phyloP scores from a whole-genome alignment of 179 eudicot genomes.

The Pouteria campechiana region DNA sequence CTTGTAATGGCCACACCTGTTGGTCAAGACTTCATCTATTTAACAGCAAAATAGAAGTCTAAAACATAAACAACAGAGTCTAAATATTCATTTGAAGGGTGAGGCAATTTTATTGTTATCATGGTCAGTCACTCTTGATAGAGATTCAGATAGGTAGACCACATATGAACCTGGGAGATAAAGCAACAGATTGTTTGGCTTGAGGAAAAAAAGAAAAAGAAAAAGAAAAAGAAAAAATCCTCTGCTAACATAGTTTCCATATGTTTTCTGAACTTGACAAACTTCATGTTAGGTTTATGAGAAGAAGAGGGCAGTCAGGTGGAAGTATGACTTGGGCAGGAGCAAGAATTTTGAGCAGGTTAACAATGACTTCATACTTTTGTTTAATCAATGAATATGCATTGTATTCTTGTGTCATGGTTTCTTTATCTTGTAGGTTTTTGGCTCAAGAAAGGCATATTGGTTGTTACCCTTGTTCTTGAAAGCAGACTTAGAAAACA shows the following conservation, averaged over 20 bases:
- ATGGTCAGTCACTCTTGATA: no score
- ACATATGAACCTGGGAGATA: no score
- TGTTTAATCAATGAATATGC: not conserved
- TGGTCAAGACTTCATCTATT: no score
- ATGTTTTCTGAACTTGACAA: not conserved
- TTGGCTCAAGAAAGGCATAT: constrained; percentile 53
- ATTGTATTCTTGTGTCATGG: not conserved
- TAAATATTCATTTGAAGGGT: no score
- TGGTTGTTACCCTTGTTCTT: constrained; percentile 78
- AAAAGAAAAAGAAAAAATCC: no score
- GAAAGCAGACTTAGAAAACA: constrained; percentile 63
- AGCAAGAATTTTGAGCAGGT: constrained; percentile 79
- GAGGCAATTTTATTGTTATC: no score
- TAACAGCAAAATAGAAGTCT: no score
- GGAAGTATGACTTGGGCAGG: constrained; percentile 92
- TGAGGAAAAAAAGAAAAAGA: not conserved
- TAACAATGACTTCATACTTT: not conserved
- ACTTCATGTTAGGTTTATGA: constrained; percentile 55
- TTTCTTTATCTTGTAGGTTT: constrained; percentile 37
- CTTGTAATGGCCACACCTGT: no score
- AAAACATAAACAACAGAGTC: no score
- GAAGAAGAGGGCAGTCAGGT: constrained; percentile 48
- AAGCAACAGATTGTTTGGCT: no score
- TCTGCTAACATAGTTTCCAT: no score
- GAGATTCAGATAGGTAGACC: no score